These are phyloP conservation scores for Penicillium aurantiogriseum DNA, from an alignment of 2,329 filamentous ascomycete species.

Conservation along the genomic window DNA sequence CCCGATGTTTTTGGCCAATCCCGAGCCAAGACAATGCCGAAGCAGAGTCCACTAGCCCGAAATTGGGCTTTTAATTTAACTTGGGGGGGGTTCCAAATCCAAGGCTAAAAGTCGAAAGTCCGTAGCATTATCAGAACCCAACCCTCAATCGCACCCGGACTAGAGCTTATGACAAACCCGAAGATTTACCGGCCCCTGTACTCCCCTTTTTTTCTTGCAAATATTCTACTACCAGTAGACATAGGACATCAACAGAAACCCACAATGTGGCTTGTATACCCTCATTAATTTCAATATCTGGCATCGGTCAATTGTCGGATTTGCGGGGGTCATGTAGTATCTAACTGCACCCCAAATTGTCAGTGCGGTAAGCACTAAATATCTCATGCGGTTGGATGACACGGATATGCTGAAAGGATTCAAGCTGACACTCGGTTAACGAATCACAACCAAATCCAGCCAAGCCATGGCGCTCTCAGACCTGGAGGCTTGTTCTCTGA, in stretches of 20 bases:
- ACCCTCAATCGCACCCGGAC: no score
- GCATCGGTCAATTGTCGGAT: slow-evolving; percentile 13
- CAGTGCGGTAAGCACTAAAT: slow-evolving; percentile 17
- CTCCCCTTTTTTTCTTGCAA: neutral
- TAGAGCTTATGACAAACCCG: neutral
- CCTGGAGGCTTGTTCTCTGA: slow-evolving; percentile 12
- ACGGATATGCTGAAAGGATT: neutral
- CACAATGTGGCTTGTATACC: neutral
- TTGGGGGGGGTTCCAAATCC: neutral
- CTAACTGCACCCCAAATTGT: neutral
- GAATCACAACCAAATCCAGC: neutral
- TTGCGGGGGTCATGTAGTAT: neutral
- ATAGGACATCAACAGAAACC: neutral
- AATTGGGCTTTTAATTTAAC: neutral
- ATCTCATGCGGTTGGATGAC: neutral
- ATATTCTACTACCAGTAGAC: neutral
- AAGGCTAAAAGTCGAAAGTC: neutral
- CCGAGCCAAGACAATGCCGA: slow-evolving; percentile 1
- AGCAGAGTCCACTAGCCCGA: neutral
- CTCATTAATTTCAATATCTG: neutral
- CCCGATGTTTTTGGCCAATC: slow-evolving; percentile 10
- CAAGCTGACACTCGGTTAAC: neutral
- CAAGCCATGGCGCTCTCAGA: slow-evolving; percentile 4
- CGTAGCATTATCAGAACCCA: neutral
- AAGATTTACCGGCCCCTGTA: neutral